phyloP scores from a whole-genome alignment of 75 land plant species.

The Sequoiadendron giganteum region DNA sequence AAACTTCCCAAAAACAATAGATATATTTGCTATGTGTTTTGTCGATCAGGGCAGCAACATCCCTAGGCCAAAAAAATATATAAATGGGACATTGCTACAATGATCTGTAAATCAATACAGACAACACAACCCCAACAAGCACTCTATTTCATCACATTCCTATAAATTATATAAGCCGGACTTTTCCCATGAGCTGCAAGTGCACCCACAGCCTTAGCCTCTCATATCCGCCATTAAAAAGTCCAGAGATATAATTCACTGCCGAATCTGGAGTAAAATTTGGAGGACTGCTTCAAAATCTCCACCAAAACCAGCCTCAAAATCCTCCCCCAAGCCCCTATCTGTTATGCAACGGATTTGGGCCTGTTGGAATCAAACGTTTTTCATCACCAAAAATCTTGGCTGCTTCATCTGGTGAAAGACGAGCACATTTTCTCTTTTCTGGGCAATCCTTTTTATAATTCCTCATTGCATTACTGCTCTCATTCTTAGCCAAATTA shows the following conservation, averaged over 20 bases:
- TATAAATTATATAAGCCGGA: constrained; percentile 7
- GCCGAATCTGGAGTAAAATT: not conserved
- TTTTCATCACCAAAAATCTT: not conserved
- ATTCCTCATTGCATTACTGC: too few relatives aligned
- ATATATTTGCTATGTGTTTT: constrained; percentile 1
- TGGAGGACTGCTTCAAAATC: constrained; percentile 10
- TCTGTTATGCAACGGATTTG: constrained; percentile 11
- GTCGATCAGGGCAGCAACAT: not conserved
- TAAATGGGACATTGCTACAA: constrained; percentile 2
- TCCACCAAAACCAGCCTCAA: not conserved
- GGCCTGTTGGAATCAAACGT: constrained; percentile 7
- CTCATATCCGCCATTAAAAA: not conserved
- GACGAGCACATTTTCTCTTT: not conserved
- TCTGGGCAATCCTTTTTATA: not conserved
- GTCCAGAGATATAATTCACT: constrained; percentile 6
- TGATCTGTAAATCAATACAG: not conserved
- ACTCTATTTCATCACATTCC: not conserved
- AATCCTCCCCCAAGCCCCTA: not conserved
- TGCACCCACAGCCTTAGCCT: not conserved
- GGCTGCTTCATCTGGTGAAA: not conserved
- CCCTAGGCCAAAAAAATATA: not conserved
- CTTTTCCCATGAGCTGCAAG: not conserved
- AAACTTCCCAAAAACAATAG: not conserved
- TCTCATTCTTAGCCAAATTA: not conserved
- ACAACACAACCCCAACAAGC: not conserved